Evolutionary conservation across 352 stramenopile species (phyloP).

Genomic region (Aphanomyces stellatus): DNA sequence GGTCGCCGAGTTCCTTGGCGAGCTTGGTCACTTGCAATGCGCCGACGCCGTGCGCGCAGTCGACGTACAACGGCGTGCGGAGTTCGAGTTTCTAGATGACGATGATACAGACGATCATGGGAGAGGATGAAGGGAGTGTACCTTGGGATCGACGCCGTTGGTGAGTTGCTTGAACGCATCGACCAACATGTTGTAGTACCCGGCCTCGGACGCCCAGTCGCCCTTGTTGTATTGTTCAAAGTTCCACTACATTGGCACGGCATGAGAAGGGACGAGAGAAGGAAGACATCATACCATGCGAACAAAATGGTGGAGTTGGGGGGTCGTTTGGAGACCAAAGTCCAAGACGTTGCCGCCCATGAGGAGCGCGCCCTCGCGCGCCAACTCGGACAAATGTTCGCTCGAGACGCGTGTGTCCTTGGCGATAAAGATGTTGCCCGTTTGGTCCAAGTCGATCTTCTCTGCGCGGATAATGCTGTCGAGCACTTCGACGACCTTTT

Average conservation of each 20-base stretch:
- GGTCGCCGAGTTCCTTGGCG: constrained; percentile 68
- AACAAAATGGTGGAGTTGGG: constrained; percentile 96
- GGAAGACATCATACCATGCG: constrained; percentile 80
- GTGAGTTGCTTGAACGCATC: constrained; percentile 89
- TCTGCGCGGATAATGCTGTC: constrained; percentile 57
- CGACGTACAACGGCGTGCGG: constrained; percentile 78
- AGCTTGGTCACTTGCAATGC: constrained; percentile 68
- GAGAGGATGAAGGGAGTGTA: constrained; percentile 12
- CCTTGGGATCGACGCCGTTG: constrained; percentile 61
- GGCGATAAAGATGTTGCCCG: constrained; percentile 80
- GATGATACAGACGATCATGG: neutral
- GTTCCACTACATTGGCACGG: constrained; percentile 50
- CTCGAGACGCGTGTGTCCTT: constrained; percentile 90
- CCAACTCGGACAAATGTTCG: constrained; percentile 80
- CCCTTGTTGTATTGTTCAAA: constrained; percentile 83
- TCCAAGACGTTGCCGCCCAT: constrained; percentile 88
- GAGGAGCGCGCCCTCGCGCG: constrained; percentile 79
- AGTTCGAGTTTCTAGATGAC: constrained; percentile 53
- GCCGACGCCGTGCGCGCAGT: constrained; percentile 91
- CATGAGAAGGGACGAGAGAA: neutral
- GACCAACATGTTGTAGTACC: constrained; percentile 94
- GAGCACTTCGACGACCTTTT: constrained; percentile 81
- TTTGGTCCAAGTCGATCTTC: constrained; percentile 78
- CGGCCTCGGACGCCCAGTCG: constrained; percentile 84
- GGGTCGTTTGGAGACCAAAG: constrained; percentile 95